Evolutionary conservation across 2,329 filamentous ascomycete species (phyloP), one percentile per base, ranked within the genome.

Genomic region (Beauveria rudraprayagi): DNA sequence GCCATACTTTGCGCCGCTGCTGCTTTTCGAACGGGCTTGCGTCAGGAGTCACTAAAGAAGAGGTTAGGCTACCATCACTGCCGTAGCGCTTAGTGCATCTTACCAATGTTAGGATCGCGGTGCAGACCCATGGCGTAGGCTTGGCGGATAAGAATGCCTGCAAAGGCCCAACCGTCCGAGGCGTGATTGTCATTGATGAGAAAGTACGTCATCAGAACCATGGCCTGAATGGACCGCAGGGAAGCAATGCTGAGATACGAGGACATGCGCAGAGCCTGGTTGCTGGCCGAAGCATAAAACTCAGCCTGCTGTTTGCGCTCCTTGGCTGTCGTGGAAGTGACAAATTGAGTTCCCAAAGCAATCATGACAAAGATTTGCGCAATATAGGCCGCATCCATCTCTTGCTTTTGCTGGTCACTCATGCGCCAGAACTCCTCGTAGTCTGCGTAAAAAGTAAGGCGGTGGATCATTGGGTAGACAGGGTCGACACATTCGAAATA

Each of bases 181-280:
- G 89, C 89, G 67, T 92, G 89, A 67, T 92, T 92, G 71, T 93
- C 89, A 67, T 93, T 93, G 76, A 92, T 92, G 41, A 93, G 78
- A 67, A 93, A 93, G 69, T 92, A 92, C 0, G 86, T 86, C 62
- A 92, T 85, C 61, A 93, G 74, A 0, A 92, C 86, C 89, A 92
- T 92, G 50, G 90, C 85, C 71, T 91, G 88, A 37, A 92, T 84
- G 1, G 88, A 89, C 26, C 85, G 79, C 55, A 91, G 79, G 0
- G 87, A 90, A 2, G 89, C 87, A 50, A 84, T 85, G 71, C 89
- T 92, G 3, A 92, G 79, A 67, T 92, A 93, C 0, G 88, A 91
- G 61, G 85, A 88, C 68, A 92, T 83, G 2, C 89, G 82, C 48
- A 93, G 74, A 0, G 89, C 86, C 72, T 92, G 90, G 67, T 92